phyloP scores from a whole-genome alignment of 2,329 filamentous ascomycete genomes.

The Thelonectria rubi region DNA sequence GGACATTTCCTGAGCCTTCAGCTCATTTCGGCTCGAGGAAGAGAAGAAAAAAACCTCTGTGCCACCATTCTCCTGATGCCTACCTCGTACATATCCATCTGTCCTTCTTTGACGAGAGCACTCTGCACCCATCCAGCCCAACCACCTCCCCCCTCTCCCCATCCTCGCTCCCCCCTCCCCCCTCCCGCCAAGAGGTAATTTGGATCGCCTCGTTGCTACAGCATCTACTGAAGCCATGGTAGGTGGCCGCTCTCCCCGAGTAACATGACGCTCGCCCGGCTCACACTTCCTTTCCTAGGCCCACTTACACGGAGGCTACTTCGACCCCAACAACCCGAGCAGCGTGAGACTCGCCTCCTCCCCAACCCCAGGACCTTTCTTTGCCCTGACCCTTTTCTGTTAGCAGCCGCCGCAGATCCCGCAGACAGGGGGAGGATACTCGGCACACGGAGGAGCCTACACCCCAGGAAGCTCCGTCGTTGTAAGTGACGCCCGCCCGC shows the following conservation, averaged over 20 bases:
- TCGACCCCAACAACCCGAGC: slow-evolving; percentile 34
- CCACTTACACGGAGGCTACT: slow-evolving; percentile 38
- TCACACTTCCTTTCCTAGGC: slow-evolving; percentile 27
- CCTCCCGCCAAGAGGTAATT: not conserved
- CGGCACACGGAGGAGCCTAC: slow-evolving; percentile 38
- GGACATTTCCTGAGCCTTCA: not conserved
- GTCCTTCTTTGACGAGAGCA: not conserved
- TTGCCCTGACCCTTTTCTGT: slow-evolving; percentile 1
- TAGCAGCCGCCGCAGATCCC: slow-evolving; percentile 30
- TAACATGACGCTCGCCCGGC: not conserved
- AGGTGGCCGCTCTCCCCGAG: not conserved
- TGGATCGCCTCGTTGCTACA: not conserved
- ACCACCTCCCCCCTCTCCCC: not conserved
- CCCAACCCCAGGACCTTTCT: no score
- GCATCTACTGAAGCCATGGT: slow-evolving; percentile 30
- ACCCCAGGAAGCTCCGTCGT: slow-evolving; percentile 39
- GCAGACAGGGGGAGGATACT: slow-evolving; percentile 12
- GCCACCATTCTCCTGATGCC: not conserved
- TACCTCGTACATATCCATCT: not conserved
- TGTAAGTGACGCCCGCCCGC: slow-evolving; percentile 22
- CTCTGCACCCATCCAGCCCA: not conserved
- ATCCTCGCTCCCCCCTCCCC: not conserved
- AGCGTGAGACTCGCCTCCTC: slow-evolving; percentile 22
- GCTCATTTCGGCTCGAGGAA: slow-evolving; percentile 2
- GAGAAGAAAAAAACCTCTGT: not conserved